phyloP scores from a whole-genome alignment of 176 grass and related monocot species.

The Calamus simplicifolius region DNA sequence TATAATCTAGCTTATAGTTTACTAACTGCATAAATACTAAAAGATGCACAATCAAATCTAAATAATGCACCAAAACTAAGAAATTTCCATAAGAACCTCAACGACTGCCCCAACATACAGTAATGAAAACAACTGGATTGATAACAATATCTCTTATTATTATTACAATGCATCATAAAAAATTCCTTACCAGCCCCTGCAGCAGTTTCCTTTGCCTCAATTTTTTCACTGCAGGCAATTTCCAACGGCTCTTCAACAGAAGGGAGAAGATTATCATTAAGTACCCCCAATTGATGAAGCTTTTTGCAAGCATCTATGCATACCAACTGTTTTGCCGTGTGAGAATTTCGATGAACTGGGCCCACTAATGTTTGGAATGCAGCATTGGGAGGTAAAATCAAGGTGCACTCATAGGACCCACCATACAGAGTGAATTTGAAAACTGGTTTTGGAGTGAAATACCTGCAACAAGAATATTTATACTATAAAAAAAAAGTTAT shows the following conservation, averaged over 20 bases:
- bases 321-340: conserved; percentile 60
- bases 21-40: no score
- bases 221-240: conserved; percentile 5
- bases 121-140: no score
- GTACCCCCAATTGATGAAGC: conserved; percentile 56
- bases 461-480: conserved; percentile 26
- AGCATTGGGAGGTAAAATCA: conserved; percentile 58
- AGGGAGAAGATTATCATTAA: conserved; percentile 60
- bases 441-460: conserved; percentile 38
- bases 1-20: no score
- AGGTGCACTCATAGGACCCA: conserved; percentile 47
- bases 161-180: background rate
- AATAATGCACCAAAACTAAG: no score
- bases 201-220: conserved; percentile 15
- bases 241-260: conserved; percentile 27
- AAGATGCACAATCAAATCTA: no score
- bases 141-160: no score
- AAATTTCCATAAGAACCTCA: no score
- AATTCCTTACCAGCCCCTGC: conserved; percentile 48
- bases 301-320: conserved; percentile 90
- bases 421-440: conserved; percentile 35
- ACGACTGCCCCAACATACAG: no score
- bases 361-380: conserved; percentile 53
- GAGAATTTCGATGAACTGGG: conserved; percentile 47
- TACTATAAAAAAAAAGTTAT: background rate